Conservation (phyloP, 305 asterid genomes). For the Withania somnifera region DNA sequence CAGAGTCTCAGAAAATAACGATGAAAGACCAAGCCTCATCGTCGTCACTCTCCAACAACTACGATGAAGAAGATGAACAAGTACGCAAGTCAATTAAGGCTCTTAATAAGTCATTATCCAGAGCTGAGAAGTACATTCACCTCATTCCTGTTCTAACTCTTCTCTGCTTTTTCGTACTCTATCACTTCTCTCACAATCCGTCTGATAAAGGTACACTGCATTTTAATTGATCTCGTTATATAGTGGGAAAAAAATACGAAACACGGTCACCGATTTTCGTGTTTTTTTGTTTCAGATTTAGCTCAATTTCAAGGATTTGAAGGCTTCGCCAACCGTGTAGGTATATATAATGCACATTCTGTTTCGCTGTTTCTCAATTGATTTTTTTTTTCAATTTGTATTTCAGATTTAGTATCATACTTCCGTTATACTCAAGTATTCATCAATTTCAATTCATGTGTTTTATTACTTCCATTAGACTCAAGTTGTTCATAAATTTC, state of each 20-base stretch:
- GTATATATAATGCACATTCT: slow-evolving; percentile 16
- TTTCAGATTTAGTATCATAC: background rate
- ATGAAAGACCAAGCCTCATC: slow-evolving; percentile 11
- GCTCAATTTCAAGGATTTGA: slow-evolving; percentile 34
- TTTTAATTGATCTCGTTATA: background rate
- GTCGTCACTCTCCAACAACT: background rate
- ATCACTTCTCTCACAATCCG: slow-evolving; percentile 61
- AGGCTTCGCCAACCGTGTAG: slow-evolving; percentile 10
- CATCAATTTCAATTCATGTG: too few species aligned
- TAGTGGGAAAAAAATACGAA: background rate
- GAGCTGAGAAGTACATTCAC: slow-evolving; percentile 21
- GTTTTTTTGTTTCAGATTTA: slow-evolving; percentile 33
- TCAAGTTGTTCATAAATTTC: too few species aligned
- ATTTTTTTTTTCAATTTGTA: background rate
- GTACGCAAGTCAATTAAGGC: slow-evolving; percentile 5
- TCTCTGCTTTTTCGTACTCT: slow-evolving; percentile 34
- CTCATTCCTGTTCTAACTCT: slow-evolving; percentile 26
- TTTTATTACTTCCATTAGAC: background rate
- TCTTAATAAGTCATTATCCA: background rate
- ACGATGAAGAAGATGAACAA: slow-evolving; percentile 7
- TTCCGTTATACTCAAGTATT: background rate
- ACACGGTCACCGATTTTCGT: background rate
- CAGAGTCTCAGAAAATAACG: background rate
- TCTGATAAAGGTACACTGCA: slow-evolving; percentile 33
- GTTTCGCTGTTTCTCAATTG: background rate